Evolutionary conservation across 2,329 filamentous ascomycete genomes (phyloP), one percentile per base, ranked within the genome.

Genomic region (Sporothrix schenckii): DNA sequence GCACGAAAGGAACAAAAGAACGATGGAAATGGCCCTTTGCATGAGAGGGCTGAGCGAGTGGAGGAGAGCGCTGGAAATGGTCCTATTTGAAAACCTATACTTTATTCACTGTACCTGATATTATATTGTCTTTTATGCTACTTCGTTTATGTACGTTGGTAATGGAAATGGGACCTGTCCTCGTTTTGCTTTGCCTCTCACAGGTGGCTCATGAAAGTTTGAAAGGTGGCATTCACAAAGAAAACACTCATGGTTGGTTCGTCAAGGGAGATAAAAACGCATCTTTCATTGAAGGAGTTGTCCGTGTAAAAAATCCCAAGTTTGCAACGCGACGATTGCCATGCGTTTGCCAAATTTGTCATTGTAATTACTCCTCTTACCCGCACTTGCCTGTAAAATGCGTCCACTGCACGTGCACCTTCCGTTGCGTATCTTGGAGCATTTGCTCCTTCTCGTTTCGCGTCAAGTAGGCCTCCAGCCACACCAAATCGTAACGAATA

Each of bases 151-250:
- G 30, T 61, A 60, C 60, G 21, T 66, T 66, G 53, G 50, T 68
- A 68, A 68, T 68, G 66, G 66, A 58, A 58, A 56, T 21, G 53
- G 34, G 24, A 63, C 53, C 53, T 68, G 39, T 24, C 27, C 65
- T 58, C 50, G 47, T 63, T 67, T 61, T 34, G 27, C 44, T 54
- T 21, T 70, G 50, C 19, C 21, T 67, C 41, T 58, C 52, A 66
- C 58, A 2, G 65, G 58, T 65, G 34, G 24, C 9, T 30, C 21
- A 11, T 11, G 44, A 53, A 52, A 65, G 39, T 53, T 21, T 30
- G 39, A 61, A 60, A 63, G 58, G 39, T 50, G 24, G 61, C 24
- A 50, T 50, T 44, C 30, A 21, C 27, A 30, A 24, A 24, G 19
- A 27, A 50, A 27, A 60, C n/a, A 7, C 56, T 61, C 56, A 16